Evolutionary conservation across 768 basidiomycete genomes (phyloP), one percentile per base, ranked within the genome.

Genomic region (Agaricus sinodeliciosus): DNA sequence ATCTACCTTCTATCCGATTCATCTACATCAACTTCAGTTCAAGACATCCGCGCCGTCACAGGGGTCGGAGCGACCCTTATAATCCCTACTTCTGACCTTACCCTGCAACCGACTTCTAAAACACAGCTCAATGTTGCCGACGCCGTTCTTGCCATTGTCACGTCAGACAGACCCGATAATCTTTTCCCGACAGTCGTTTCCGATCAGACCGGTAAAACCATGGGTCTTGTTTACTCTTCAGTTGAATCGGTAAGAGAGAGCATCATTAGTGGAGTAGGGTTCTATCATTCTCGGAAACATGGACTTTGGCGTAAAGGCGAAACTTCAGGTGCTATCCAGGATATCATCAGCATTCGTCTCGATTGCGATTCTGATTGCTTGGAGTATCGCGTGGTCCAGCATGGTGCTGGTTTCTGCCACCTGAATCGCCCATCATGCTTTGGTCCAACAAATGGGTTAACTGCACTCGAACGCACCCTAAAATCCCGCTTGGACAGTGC

Each of bases 221-320:
- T 98, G 13, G 96, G 96, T 15, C 80, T 99, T 51, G 96, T 97
- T 34, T 99, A 99, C 72, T 98, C 96, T 9, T 98, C 95, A 18
- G 61, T 67, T 48, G 84, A 87, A 59, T 95, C 94, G 4, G 76
- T 98, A 60, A 79, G 77, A 45, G 90, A 94, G 66, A 87, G 89
- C 59, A 92, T 99, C 65, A 56, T 82, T 35, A 85, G 92, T 2
- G 92, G 93, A 25, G 86, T 85, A 63, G 96, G 96, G 13, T 86
- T 95, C 11, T 99, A 99, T 65, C 94, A 97, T 65, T 97, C 94
- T 16, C 83, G 96, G 55, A 93, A 90, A 64, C 91, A 95, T 62
- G 94, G 94, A 13, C 72, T 98, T 28, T 99, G 96, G 96, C 75
- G 88, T 47, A 99, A 99, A 65, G 96, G 96, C 13, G 94, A 92